Evolutionary conservation across 805 yeast genomes (phyloP).

Genomic region (Diddensiella santjacobensis): DNA sequence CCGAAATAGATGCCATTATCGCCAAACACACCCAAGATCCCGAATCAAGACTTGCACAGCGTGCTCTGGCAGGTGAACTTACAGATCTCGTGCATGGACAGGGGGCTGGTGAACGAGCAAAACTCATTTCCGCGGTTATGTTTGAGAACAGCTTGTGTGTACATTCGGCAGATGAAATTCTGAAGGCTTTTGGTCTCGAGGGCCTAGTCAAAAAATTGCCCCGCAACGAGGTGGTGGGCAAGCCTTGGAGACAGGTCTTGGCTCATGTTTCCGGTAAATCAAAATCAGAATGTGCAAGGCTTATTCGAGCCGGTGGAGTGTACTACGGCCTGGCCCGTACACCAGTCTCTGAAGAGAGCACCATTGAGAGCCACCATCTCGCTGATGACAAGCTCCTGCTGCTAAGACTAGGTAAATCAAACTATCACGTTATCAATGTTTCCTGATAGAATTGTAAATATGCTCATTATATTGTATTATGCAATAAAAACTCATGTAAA

Average conservation of each 20-base stretch:
- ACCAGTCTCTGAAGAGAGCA: conserved; percentile 44
- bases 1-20: conserved; percentile 53
- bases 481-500: conserved; percentile 8
- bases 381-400: conserved; percentile 60
- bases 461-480: not conserved
- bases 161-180: conserved; percentile 39
- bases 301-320: conserved; percentile 67
- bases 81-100: conserved; percentile 84
- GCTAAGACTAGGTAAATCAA: conserved; percentile 68
- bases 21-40: conserved; percentile 53
- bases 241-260: conserved; percentile 51
- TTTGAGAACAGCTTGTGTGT: conserved; percentile 34
- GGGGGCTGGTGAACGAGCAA: conserved; percentile 67
- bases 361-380: conserved; percentile 48
- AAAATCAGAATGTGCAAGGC: conserved; percentile 53
- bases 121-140: conserved; percentile 36
- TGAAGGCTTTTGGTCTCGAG: conserved; percentile 56
- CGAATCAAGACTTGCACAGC: conserved; percentile 68
- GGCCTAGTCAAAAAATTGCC: conserved; percentile 45
- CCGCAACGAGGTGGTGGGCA: conserved; percentile 35
- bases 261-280: conserved; percentile 41
- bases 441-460: conserved; percentile 2
- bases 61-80: conserved; percentile 74
- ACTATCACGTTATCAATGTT: conserved; percentile 31
- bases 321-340: conserved; percentile 63